Percentiles rank a stretch among this genome's conserved stretches.
Conservation (phyloP, 345 rosid genomes). For the Citrus medica region DNA sequence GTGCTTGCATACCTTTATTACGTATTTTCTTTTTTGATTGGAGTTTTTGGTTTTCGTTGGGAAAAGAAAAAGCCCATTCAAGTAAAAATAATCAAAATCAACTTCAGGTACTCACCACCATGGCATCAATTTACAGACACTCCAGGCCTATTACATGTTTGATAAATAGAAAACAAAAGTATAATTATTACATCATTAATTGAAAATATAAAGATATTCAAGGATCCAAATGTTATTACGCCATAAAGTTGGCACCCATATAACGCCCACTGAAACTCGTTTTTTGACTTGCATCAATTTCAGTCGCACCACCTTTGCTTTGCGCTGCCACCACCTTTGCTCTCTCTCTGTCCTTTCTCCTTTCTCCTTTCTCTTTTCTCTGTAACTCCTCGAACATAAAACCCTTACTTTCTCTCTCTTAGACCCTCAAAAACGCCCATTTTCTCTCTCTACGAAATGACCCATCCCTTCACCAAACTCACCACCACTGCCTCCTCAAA, state of each 20-base stretch:
- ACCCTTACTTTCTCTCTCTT: background rate
- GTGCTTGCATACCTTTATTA: no score
- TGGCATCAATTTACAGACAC: no score
- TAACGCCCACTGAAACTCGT: background rate
- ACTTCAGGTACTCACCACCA: no score
- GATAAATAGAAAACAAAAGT: no score
- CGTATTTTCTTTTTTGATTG: no score
- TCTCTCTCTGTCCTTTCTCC: background rate
- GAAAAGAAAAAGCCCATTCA: no score
- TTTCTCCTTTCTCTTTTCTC: accelerated
- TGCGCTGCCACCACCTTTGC: background rate
- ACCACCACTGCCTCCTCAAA: slow-evolving; percentile 28
- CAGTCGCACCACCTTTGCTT: background rate
- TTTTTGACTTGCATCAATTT: background rate
- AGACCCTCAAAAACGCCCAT: background rate
- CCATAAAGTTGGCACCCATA: background rate
- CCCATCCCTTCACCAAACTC: slow-evolving; percentile 34
- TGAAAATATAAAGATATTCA: no score
- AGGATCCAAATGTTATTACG: background rate
- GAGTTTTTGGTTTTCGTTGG: no score
- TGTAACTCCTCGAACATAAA: background rate
- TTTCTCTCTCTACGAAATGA: slow-evolving; percentile 34
- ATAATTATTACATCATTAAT: no score
- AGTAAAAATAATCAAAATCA: no score
- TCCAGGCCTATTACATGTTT: no score